These are phyloP conservation scores for Curvularia eragrostidis DNA, from an alignment of 2,329 filamentous ascomycete species.

Conservation along the genomic window DNA sequence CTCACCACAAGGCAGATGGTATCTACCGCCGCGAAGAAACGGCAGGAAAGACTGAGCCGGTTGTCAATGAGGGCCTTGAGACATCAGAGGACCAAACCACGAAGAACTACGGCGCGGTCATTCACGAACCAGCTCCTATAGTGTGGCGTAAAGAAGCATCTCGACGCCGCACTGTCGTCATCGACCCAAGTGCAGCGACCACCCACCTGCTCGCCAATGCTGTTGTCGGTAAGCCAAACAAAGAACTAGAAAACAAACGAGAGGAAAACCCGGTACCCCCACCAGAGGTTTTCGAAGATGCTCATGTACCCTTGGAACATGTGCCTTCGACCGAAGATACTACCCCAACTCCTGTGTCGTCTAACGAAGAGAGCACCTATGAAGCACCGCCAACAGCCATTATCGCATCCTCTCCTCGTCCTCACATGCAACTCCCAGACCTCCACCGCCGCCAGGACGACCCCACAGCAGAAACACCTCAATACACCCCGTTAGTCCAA, in stretches of 20 bases:
- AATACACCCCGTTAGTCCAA: too few relatives aligned
- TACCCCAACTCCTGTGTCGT: not conserved
- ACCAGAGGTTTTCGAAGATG: not conserved
- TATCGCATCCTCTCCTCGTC: too few relatives aligned
- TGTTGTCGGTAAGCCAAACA: not conserved
- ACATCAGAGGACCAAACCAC: not conserved
- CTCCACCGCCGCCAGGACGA: too few relatives aligned
- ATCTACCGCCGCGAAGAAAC: not conserved
- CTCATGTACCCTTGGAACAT: not conserved
- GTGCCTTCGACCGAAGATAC: not conserved
- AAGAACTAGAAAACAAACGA: not conserved
- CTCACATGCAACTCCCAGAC: too few relatives aligned
- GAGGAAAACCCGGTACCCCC: not conserved
- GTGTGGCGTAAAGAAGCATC: not conserved
- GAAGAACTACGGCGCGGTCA: not conserved
- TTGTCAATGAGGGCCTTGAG: not conserved
- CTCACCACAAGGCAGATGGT: not conserved
- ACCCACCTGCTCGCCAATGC: too few relatives aligned
- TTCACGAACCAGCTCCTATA: not conserved
- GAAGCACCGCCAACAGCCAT: too few relatives aligned
- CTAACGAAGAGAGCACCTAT: too few relatives aligned
- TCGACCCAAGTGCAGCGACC: too few relatives aligned
- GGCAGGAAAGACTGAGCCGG: too few relatives aligned
- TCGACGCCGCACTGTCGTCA: too few relatives aligned
- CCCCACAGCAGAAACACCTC: too few relatives aligned